phyloP scores from a whole-genome alignment of 495 filamentous ascomycete species.

The Aspergillus panamensis region DNA sequence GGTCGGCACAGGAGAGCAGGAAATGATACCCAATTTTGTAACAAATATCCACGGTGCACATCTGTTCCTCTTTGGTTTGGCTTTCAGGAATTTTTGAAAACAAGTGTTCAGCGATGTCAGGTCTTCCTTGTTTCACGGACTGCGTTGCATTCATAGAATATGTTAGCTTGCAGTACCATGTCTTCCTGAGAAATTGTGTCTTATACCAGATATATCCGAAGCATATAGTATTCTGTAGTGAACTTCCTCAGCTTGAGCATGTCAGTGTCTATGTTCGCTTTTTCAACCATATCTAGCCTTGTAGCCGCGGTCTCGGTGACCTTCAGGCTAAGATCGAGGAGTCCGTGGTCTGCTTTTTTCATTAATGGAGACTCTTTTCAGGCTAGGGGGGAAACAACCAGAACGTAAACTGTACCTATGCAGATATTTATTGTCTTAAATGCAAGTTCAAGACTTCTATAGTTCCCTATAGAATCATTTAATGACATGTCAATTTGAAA shows the following conservation, averaged over 20 bases:
- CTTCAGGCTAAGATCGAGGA: conserved; percentile 54
- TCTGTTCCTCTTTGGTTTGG: conserved; percentile 40
- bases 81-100: conserved; percentile 55
- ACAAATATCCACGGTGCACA: conserved; percentile 62
- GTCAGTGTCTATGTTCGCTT: conserved; percentile 26
- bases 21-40: conserved; percentile 65
- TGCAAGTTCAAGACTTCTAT: conserved; percentile 61
- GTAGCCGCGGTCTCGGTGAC: conserved; percentile 61
- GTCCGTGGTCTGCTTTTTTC: conserved; percentile 40
- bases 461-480: conserved; percentile 33
- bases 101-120: conserved; percentile 75
- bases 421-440: conserved; percentile 64
- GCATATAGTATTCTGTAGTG: conserved; percentile 59
- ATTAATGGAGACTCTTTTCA: conserved; percentile 19
- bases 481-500: background rate
- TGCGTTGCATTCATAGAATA: conserved; percentile 28
- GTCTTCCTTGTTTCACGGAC: conserved; percentile 67
- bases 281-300: conserved; percentile 55
- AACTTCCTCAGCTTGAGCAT: conserved; percentile 8
- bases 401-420: conserved; percentile 49
- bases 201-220: conserved; percentile 66
- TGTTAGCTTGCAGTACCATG: background rate
- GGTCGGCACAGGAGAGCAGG: conserved; percentile 50
- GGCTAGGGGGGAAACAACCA: background rate
- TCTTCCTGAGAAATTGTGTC: background rate